phyloP scores from a whole-genome alignment of 2,329 filamentous ascomycete genomes.

The Graphiopsis chlorocephala region DNA sequence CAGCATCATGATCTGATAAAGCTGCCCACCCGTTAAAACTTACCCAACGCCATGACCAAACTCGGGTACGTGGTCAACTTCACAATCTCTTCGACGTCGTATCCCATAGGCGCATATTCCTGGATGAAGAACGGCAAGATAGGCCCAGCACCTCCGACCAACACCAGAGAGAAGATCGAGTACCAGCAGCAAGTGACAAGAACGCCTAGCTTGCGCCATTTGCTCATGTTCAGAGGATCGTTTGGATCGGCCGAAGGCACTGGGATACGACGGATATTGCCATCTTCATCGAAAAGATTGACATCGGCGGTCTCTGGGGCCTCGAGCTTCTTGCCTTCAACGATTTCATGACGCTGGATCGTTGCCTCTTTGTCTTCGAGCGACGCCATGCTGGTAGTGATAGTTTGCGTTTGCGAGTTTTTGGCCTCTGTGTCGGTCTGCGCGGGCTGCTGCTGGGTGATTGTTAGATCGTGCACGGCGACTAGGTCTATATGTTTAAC shows the following conservation, averaged over 20 bases:
- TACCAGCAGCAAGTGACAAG: constrained; percentile 35
- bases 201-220: constrained; percentile 31
- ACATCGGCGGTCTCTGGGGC: constrained; percentile 18
- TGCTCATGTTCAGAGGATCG: constrained; percentile 33
- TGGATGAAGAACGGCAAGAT: constrained; percentile 37
- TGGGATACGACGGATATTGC: constrained; percentile 24
- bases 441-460: neutral
- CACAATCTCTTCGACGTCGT: constrained; percentile 29
- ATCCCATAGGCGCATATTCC: constrained; percentile 31
- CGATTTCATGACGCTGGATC: neutral
- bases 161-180: constrained; percentile 40
- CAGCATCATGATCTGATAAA: neutral
- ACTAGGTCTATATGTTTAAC: neutral
- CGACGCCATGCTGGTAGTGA: neutral
- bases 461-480: neutral
- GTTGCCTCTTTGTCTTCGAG: neutral
- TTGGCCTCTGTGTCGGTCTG: neutral
- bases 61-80: constrained; percentile 40
- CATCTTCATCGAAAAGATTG: constrained; percentile 21
- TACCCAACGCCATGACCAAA: constrained; percentile 41
- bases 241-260: constrained; percentile 23
- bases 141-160: constrained; percentile 50
- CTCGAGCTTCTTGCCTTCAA: neutral
- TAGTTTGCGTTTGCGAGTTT: neutral
- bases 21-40: neutral